Conservation (phyloP, 2,329 filamentous ascomycete species). For the Ceratocystis cubensis region DNA sequence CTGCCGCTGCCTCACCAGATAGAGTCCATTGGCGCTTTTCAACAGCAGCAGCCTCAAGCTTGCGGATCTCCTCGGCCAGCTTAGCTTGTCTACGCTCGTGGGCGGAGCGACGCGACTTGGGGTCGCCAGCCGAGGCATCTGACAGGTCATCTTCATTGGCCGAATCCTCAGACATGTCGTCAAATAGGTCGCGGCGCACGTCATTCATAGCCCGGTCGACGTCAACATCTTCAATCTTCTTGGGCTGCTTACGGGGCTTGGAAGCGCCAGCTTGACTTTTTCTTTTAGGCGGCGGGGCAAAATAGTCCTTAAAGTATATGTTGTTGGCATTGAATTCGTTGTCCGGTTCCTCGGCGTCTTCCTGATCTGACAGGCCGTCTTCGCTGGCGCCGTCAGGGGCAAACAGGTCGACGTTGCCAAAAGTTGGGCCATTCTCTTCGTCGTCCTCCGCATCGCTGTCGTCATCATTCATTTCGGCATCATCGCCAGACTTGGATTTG, state of each 20-base stretch:
- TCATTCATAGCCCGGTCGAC: constrained; percentile 73
- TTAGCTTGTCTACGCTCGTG: constrained; percentile 81
- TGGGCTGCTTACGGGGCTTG: constrained; percentile 34
- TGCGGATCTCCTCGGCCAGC: constrained; percentile 78
- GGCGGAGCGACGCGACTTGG: constrained; percentile 62
- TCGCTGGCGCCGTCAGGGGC: constrained; percentile 56
- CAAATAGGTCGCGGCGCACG: constrained; percentile 81
- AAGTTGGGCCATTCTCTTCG: constrained; percentile 69
- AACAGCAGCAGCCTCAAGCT: constrained; percentile 77
- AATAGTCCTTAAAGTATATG: constrained; percentile 86
- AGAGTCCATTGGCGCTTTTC: constrained; percentile 86
- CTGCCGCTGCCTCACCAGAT: constrained; percentile 72
- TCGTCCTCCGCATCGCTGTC: constrained; percentile 46
- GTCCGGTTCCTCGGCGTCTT: constrained; percentile 42
- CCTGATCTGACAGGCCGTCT: constrained; percentile 38
- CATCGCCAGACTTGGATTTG: constrained; percentile 29
- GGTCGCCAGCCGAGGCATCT: constrained; percentile 55
- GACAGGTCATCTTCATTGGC: constrained; percentile 52
- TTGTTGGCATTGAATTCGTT: constrained; percentile 62
- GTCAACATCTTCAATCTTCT: constrained; percentile 46
- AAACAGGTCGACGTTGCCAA: constrained; percentile 65
- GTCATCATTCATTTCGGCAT: constrained; percentile 28
- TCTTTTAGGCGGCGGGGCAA: constrained; percentile 62
- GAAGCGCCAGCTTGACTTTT: constrained; percentile 33
- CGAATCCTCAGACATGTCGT: constrained; percentile 59